A percentile compares a stretch with the other conserved stretches of the same genome.
Evolutionary conservation across 2,329 filamentous ascomycete genomes (phyloP).

Genomic region (Neospermospora avenae): DNA sequence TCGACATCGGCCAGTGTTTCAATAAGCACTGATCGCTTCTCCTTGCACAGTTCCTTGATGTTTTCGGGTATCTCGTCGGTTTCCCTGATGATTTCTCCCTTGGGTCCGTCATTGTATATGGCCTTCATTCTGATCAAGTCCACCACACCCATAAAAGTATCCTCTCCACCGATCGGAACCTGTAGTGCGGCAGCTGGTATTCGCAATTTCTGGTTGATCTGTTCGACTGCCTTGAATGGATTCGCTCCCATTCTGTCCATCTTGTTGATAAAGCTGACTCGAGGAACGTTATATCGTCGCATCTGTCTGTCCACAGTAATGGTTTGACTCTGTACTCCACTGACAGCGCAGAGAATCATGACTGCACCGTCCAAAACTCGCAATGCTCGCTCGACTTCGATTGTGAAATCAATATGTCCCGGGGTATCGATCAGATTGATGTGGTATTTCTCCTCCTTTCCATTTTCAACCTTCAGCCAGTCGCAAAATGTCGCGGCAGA

Average conservation of each 20-base stretch:
- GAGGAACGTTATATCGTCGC: slow-evolving; percentile 94
- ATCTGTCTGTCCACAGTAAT: slow-evolving; percentile 98
- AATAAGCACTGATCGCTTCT: slow-evolving; percentile 82
- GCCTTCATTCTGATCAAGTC: slow-evolving; percentile 91
- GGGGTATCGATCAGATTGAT: slow-evolving; percentile 99
- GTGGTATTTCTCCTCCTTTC: slow-evolving; percentile 87
- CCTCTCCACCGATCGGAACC: slow-evolving; percentile 88
- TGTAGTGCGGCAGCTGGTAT: slow-evolving; percentile 91
- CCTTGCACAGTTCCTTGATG: slow-evolving; percentile 68
- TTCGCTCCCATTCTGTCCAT: slow-evolving; percentile 99
- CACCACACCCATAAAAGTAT: slow-evolving; percentile 87
- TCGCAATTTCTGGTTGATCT: slow-evolving; percentile 95
- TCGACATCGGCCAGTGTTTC: slow-evolving; percentile 97
- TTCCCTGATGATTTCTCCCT: slow-evolving; percentile 73
- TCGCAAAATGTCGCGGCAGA: slow-evolving; percentile 97
- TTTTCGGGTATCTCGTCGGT: slow-evolving; percentile 82
- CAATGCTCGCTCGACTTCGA: slow-evolving; percentile 93
- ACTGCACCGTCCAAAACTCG: slow-evolving; percentile 94
- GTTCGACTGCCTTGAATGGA: slow-evolving; percentile 94
- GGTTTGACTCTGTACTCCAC: slow-evolving; percentile 95
- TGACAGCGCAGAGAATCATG: slow-evolving; percentile 97
- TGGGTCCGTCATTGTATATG: slow-evolving; percentile 84
- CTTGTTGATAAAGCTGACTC: slow-evolving; percentile 97
- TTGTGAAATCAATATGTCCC: slow-evolving; percentile 98
- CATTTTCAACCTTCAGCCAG: slow-evolving; percentile 84